These are phyloP conservation scores for Penicillium coprophilum DNA, from an alignment of 495 filamentous ascomycete species.

Conservation along the genomic window DNA sequence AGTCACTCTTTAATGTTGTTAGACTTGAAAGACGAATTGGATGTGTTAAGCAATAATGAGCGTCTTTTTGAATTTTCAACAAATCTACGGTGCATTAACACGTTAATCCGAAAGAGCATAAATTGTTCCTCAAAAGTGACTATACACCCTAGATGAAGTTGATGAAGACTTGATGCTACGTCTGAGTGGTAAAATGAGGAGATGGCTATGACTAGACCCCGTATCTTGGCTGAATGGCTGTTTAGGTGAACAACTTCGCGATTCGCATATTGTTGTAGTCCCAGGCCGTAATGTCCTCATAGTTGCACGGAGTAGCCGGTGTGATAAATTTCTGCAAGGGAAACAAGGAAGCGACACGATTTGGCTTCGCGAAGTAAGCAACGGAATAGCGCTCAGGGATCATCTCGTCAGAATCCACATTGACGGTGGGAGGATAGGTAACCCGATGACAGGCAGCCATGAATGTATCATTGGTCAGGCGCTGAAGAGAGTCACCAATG, in stretches of 20 bases:
- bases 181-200: not conserved
- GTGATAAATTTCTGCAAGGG: conserved; percentile 23
- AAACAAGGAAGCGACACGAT: conserved; percentile 24
- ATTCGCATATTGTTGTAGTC: conserved; percentile 34
- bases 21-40: not conserved
- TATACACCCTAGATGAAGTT: not conserved
- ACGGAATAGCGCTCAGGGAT: conserved; percentile 34
- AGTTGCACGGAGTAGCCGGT: conserved; percentile 20
- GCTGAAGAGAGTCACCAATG: conserved; percentile 63
- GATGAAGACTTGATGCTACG: not conserved
- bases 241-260: conserved; percentile 15
- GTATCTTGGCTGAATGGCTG: not conserved
- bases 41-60: not conserved
- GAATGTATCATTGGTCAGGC: conserved; percentile 56
- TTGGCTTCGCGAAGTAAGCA: conserved; percentile 37
- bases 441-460: conserved; percentile 36
- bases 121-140: not conserved
- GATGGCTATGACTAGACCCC: not conserved
- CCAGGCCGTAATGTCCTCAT: conserved; percentile 36
- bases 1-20: not conserved
- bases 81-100: not conserved
- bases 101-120: not conserved
- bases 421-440: conserved; percentile 26
- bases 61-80: not conserved
- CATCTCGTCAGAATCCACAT: conserved; percentile 17